Percentiles rank a stretch among this genome's conserved stretches.
Conservation (phyloP, 306 rosid genomes). For the Sechiopsis laciniata region DNA sequence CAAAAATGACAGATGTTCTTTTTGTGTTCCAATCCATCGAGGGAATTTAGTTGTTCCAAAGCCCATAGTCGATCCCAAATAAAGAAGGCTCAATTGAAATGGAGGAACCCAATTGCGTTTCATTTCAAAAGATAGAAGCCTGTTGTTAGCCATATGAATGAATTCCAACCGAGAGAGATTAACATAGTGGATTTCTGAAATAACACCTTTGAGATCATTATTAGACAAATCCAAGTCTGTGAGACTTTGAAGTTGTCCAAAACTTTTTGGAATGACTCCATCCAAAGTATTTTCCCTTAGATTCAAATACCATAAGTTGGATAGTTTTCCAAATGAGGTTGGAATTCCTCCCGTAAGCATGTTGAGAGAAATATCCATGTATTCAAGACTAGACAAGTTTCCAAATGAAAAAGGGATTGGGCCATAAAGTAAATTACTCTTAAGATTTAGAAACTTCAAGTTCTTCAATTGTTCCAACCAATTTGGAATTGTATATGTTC, state of each 20-base stretch:
- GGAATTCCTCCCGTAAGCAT: not conserved
- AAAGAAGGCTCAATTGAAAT: not conserved
- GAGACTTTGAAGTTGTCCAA: not conserved
- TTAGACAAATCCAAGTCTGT: not conserved
- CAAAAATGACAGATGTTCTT: too few species aligned
- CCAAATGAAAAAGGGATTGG: too few species aligned
- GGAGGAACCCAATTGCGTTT: not conserved
- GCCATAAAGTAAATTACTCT: too few species aligned
- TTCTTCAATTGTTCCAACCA: too few species aligned
- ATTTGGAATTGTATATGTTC: too few species aligned
- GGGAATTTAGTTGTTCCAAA: not conserved
- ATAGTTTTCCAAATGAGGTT: not conserved
- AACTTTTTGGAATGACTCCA: not conserved
- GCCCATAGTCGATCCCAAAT: not conserved
- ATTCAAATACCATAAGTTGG: not conserved
- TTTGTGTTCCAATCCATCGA: not conserved
- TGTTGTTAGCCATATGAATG: too few species aligned
- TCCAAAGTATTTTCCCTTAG: not conserved
- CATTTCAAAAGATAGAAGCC: not conserved
- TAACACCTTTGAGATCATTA: not conserved
- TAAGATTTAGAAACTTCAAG: too few species aligned
- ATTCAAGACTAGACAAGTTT: too few species aligned
- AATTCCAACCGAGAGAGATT: constrained; percentile 23
- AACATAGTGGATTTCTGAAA: constrained; percentile 15
- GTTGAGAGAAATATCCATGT: not conserved